Evolutionary conservation across 805 yeast genomes (phyloP), one percentile per base, ranked within the genome.

Genomic region (Spathaspora girioi): DNA sequence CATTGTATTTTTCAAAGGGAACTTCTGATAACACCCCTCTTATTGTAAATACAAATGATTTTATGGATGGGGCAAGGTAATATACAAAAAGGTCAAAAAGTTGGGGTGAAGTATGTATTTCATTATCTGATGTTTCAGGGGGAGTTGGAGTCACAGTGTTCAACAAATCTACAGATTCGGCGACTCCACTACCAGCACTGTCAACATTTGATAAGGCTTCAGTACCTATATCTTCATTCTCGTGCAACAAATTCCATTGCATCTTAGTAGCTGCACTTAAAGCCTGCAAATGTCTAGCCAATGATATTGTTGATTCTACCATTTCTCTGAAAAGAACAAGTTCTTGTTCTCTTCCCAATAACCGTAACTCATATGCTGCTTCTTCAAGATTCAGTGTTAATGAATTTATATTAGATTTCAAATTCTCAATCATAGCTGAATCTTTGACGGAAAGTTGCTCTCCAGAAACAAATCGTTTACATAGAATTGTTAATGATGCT

Each of bases 31-130:
- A 63, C 7, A 87, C 84, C 29, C 81, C 83, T 50, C 81, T 76
- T 48, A 87, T 72, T 0, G 91, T 86, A 58, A 77, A 78, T 1
- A 82, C 77, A 56, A 84, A 82, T 1, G 89, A 82, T 60, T 81
- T 81, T 63, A 86, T 75, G 0, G 92, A 83, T 0, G 96, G 94
- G 0, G 91, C 89, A 44, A 88, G 68, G 58, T 86, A 76, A 55
- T 77, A 78, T 1, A 85, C 83, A 62, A 88, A 88, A 35, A 84
- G 60, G 50, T 84, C 84, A 62, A 87, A 86, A 17, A 87, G 68
- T 59, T 83, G 82, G 15, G 62, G 61, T 1, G 75, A 58, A 50
- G 63, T 65, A 61, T 11, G 68, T 67, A 18, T 58, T 56, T 47
- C 50, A 19, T 46, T 45, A 18, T 51, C 66, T 40, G 60, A 58